Evolutionary conservation across 495 filamentous ascomycete genomes (phyloP).

Genomic region (Echria macrotheca): DNA sequence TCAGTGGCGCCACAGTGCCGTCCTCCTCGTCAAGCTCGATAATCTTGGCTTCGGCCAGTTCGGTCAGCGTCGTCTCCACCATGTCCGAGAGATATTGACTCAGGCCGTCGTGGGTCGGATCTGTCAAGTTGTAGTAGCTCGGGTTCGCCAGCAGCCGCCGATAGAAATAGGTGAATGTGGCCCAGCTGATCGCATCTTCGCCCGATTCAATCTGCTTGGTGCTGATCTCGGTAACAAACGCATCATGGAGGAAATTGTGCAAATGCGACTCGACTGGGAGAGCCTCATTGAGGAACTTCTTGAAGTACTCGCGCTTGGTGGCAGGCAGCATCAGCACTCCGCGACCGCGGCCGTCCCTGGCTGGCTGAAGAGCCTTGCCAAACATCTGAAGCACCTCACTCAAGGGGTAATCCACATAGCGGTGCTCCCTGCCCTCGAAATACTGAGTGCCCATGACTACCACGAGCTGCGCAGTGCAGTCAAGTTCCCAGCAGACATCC

Average conservation of each 20-base stretch:
- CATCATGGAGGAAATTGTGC: constrained; percentile 85
- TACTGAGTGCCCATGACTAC: constrained; percentile 99
- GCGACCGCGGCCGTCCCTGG: constrained; percentile 70
- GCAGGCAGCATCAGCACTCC: constrained; percentile 93
- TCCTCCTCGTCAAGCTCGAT: constrained; percentile 97
- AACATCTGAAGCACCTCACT: constrained; percentile 99
- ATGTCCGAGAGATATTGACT: constrained; percentile 93
- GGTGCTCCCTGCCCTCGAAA: constrained; percentile 93
- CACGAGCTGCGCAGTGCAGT: constrained; percentile 81
- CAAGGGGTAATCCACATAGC: constrained; percentile 94
- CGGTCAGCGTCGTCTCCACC: constrained; percentile 87
- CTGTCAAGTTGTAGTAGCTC: constrained; percentile 88
- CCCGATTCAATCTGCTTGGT: constrained; percentile 89
- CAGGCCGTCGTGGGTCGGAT: constrained; percentile 86
- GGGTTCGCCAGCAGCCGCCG: constrained; percentile 94
- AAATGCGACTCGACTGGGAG: constrained; percentile 93
- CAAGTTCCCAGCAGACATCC: constrained; percentile 94
- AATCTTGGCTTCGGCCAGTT: constrained; percentile 88
- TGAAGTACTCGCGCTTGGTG: constrained; percentile 94
- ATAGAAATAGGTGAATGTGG: constrained; percentile 98
- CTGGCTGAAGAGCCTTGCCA: constrained; percentile 77
- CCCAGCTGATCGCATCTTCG: constrained; percentile 97
- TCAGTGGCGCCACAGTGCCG: constrained; percentile 81
- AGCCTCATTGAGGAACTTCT: constrained; percentile 96
- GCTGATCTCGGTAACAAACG: constrained; percentile 94